Conservation (phyloP, 108 stramenopile genomes). For the Conticribra guillardii region DNA sequence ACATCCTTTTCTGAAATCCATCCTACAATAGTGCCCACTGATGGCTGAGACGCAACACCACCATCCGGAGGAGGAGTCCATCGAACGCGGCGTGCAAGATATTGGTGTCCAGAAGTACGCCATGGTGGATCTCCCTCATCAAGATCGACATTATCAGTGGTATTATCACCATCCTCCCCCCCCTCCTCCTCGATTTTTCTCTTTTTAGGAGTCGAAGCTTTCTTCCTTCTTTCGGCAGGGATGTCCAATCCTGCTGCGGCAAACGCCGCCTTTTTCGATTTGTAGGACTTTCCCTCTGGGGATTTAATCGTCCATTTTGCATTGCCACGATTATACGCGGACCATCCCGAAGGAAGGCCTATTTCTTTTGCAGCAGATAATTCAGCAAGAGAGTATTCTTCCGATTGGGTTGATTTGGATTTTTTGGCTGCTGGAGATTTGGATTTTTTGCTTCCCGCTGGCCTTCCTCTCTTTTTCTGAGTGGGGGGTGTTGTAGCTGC, state of each 20-base stretch:
- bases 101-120: constrained; percentile 67
- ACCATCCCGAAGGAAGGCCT: constrained; percentile 67
- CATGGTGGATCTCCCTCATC: constrained; percentile 86
- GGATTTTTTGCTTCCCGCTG: constrained; percentile 27
- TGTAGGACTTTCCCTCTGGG: constrained; percentile 55
- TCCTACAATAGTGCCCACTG: constrained; percentile 66
- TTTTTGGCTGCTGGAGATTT: neutral
- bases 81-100: constrained; percentile 55
- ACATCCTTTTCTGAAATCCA: constrained; percentile 81
- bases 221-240: neutral
- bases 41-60: constrained; percentile 38
- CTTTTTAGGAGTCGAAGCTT: constrained; percentile 4
- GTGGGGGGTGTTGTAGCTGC: constrained; percentile 7
- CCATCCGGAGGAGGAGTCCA: constrained; percentile 27
- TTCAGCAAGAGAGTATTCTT: constrained; percentile 33
- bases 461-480: constrained; percentile 29
- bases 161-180: constrained; percentile 24
- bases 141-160: constrained; percentile 3
- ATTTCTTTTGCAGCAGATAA: constrained; percentile 43
- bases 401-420: neutral
- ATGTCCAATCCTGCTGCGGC: constrained; percentile 20
- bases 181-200: constrained; percentile 17
- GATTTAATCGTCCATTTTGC: constrained; percentile 48
- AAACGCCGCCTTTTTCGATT: constrained; percentile 71
- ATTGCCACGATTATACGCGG: constrained; percentile 39